Base-by-base conservation (phyloP, 768 basidiomycete species). In the Panellus pusillus region DNA sequence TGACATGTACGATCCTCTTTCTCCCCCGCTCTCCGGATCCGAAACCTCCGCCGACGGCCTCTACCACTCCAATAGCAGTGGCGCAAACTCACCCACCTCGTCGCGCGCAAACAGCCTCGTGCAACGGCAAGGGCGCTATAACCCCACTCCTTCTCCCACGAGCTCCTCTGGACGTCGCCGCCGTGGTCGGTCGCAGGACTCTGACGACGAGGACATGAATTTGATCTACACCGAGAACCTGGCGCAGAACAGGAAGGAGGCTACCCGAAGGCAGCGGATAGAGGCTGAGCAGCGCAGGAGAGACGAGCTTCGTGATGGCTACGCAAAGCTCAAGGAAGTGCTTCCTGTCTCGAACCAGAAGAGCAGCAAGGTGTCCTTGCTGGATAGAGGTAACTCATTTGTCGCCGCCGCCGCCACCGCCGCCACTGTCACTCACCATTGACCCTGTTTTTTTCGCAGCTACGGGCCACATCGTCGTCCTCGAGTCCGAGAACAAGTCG, bases 221-320 rank as follows among this genome's bases (percentile, higher is more conserved):
- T 76, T 81, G 49, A 73, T 80, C 54, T 81, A 80, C 66, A 78
- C 80, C 35, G 86, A 91, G 68, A 85, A 83, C 57, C 77, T 91
- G 51, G 90, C 89, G 6, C 80, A 85, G 68, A 82, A 84, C 9
- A 76, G 90, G 65, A 93, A 92, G 67, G 90, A 93, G 72, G 89
- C 89, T 18, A 93, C 91, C 9, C 76, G 91, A 29, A 77, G 84
- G 65, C 90, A 92, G 70, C 78, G 91, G 48, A 92, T 93, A 52
- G 89, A 93, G 73, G 91, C 90, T n/a, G 90, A 93, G 70, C 89
- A 94, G 74, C 78, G 91, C 41, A 79, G 93, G 53, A 79, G 93
- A 60, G 91, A 93, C 70, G 93, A 94, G 71, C 78, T 94, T 56
- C 80, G 93, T 56, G 92, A 95, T 65, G 92, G 91, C 24, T 95